Evolutionary conservation across 441 rosid species (phyloP).

Genomic region (Populus tomentosa): DNA sequence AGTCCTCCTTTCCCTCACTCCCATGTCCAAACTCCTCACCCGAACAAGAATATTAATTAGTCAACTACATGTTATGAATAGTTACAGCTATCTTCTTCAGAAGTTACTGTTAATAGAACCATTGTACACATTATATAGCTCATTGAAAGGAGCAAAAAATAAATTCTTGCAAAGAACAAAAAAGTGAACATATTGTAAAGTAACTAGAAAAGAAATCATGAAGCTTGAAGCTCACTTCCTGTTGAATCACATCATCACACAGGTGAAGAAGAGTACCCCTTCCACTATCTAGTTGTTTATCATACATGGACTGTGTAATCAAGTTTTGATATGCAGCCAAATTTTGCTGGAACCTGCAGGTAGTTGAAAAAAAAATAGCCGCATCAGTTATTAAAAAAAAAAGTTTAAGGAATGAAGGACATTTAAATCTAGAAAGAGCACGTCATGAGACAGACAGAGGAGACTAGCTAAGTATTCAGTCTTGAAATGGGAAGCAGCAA

Average conservation of each 20-base stretch:
- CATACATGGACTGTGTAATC: constrained; percentile 88
- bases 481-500: not conserved
- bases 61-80: not conserved
- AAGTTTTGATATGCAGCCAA: constrained; percentile 83
- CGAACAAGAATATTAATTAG: not conserved
- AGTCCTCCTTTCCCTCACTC: not conserved
- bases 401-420: not conserved
- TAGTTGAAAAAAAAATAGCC: constrained; percentile 20
- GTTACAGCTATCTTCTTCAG: not conserved
- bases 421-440: not conserved
- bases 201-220: not conserved
- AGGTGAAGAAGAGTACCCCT: constrained; percentile 91
- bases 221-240: constrained; percentile 50
- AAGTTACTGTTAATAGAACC: not conserved
- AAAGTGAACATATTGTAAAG: not conserved
- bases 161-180: not conserved
- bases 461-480: not conserved
- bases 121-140: not conserved
- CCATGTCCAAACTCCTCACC: not conserved
- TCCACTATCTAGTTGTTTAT: constrained; percentile 96
- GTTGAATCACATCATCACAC: constrained; percentile 93
- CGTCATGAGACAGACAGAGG: not conserved
- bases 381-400: not conserved
- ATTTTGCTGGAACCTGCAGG: constrained; percentile 69
- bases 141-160: not conserved